Evolutionary conservation across 1,284 basidiomycete species (phyloP), one percentile per base, ranked within the genome.

Genomic region (Cutaneotrichosporon arboriforme): DNA sequence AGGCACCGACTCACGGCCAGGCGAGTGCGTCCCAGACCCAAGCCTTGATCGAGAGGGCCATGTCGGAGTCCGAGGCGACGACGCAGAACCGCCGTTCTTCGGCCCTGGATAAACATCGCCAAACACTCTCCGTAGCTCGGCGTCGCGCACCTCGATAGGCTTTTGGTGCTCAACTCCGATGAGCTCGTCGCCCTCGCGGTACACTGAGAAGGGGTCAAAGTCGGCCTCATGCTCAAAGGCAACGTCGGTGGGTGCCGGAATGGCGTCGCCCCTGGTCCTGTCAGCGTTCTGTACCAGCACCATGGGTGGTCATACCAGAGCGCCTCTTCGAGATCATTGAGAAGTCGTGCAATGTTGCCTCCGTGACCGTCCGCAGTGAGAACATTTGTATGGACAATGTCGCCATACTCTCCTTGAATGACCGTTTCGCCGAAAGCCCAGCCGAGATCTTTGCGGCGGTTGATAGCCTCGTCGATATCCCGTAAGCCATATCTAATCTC

Each of bases 311-410:
- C 68, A 48, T 41, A 69, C 71, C 71, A 73, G 4, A 72, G 40
- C 1, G 64, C 68, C 53, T 72, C 70, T 45, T 73, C 71, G 9
- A 73, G 61, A 58, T 73, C 71, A 42, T 70, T 69, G 23, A 73
- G 55, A 17, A 73, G 46, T 17, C 71, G 53, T 1, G 64, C 57
- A 33, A 70, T 57, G 55, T 66, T 67, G 4, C 64, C 68, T 1
- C 60, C 68, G 26, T 57, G 41, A 2, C 63, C 64, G 18, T 61
- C 59, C 1, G 13, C 7, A 0, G 60, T 60, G 9, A 69, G 40
- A 1, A 68, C 66, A 47, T 69, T 73, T 4, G 54, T 52, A 18
- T 54, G 46, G 10, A 55, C 44, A 10, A 68, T 63, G 12, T 64
- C 57, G 12, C 60, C 71, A 44, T 73, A 73, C 35, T 51, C 31